Evolutionary conservation across 495 filamentous ascomycete genomes (phyloP).

Genomic region (Annulohypoxylon stygium): DNA sequence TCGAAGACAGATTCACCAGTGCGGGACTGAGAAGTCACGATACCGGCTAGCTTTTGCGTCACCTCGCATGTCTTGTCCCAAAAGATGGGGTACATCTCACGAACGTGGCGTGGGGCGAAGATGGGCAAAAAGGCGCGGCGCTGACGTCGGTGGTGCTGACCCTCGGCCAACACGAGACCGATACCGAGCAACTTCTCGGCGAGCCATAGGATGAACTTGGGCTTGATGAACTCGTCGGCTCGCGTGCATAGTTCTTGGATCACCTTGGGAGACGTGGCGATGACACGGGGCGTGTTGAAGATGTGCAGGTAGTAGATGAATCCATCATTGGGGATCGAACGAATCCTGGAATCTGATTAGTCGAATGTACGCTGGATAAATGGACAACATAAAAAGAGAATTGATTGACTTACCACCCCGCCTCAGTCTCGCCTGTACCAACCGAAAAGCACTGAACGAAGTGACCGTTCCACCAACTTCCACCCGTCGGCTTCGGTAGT

Average conservation of each 20-base stretch:
- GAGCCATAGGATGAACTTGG: constrained; percentile 59
- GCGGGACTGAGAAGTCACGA: constrained; percentile 15
- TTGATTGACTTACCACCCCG: constrained; percentile 19
- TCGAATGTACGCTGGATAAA: neutral
- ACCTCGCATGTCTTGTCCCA: constrained; percentile 65
- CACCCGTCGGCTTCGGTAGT: constrained; percentile 12
- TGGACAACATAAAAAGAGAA: neutral
- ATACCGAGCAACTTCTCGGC: constrained; percentile 67
- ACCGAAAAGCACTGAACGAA: constrained; percentile 12
- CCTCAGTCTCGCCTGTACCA: constrained; percentile 11
- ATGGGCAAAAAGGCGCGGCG: constrained; percentile 74
- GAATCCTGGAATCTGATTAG: constrained; percentile 55
- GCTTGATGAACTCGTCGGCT: constrained; percentile 75
- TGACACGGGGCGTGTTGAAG: constrained; percentile 70
- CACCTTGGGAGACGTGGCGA: constrained; percentile 66
- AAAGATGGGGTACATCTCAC: constrained; percentile 76
- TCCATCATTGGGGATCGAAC: constrained; percentile 73
- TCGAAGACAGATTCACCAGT: constrained; percentile 19
- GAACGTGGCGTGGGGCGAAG: constrained; percentile 76
- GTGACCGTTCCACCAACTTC: constrained; percentile 28
- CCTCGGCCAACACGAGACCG: constrained; percentile 75
- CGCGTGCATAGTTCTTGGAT: constrained; percentile 67
- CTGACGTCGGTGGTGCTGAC: constrained; percentile 76
- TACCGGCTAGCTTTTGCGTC: constrained; percentile 22
- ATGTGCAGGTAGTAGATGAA: constrained; percentile 70